A percentile compares a stretch with the other conserved stretches of the same genome.
phyloP scores from a whole-genome alignment of 2,329 filamentous ascomycete species.

The Penicillium sp. region DNA sequence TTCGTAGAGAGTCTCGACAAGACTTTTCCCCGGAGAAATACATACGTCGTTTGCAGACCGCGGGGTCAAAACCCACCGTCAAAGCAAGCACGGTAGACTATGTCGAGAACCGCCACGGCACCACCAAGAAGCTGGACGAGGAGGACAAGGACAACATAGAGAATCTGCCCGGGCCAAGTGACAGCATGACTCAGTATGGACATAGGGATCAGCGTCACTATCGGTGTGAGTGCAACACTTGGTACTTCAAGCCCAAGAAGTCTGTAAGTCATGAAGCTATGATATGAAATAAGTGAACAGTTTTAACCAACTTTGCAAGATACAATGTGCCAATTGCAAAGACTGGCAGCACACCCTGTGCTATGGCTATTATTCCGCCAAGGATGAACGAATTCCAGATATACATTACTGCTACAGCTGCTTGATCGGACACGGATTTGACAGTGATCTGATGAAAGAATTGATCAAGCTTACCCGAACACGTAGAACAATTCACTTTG shows the following conservation, averaged over 20 bases:
- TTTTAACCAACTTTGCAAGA: not conserved
- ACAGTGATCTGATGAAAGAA: not conserved
- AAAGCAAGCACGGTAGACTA: not conserved
- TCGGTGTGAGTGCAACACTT: not conserved
- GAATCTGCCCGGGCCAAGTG: not conserved
- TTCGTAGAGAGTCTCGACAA: not conserved
- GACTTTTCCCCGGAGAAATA: not conserved
- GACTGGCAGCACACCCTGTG: not conserved
- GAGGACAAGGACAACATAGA: not conserved
- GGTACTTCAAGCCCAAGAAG: not conserved
- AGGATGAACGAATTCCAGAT: not conserved
- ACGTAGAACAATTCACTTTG: not conserved
- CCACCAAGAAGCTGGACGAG: not conserved
- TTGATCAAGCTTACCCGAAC: not conserved
- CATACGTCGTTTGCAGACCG: not conserved
- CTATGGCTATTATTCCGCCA: not conserved
- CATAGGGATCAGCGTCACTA: not conserved
- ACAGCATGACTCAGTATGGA: not conserved
- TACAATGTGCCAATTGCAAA: not conserved
- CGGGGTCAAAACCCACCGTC: not conserved
- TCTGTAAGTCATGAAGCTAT: not conserved
- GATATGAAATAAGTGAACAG: too few relatives aligned
- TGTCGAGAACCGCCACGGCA: not conserved
- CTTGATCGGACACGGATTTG: not conserved
- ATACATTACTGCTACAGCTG: not conserved